Percentiles rank a stretch among this genome's conserved stretches.
phyloP scores from a whole-genome alignment of 768 basidiomycete genomes.

The Russula compacta region DNA sequence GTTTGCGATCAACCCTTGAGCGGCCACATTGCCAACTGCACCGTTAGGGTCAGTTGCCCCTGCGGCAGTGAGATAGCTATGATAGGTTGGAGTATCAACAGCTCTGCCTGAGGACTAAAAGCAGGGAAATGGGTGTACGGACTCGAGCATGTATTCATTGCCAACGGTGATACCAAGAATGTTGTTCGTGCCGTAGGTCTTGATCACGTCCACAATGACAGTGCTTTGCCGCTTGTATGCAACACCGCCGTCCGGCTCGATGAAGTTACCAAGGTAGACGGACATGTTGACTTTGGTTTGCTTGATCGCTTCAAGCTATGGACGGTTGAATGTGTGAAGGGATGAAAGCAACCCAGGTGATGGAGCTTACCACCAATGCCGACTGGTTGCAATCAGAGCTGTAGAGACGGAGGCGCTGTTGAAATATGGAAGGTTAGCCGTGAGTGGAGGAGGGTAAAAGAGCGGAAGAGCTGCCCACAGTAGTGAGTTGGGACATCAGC shows the following conservation, averaged over 20 bases:
- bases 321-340: not conserved
- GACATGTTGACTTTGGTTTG: slow-evolving; percentile 82
- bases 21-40: slow-evolving; percentile 50
- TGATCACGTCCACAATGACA: slow-evolving; percentile 54
- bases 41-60: slow-evolving; percentile 47
- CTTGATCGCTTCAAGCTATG: slow-evolving; percentile 75
- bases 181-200: slow-evolving; percentile 68
- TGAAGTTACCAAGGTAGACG: slow-evolving; percentile 71
- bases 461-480: slow-evolving; percentile 23
- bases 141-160: slow-evolving; percentile 86
- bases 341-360: not conserved
- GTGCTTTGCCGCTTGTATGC: slow-evolving; percentile 70
- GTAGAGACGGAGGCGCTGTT: slow-evolving; percentile 65
- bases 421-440: not conserved
- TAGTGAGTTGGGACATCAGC: slow-evolving; percentile 82
- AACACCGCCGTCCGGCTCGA: slow-evolving; percentile 47
- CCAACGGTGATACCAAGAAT: slow-evolving; percentile 83
- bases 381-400: slow-evolving; percentile 84
- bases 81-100: not conserved
- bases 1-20: slow-evolving; percentile 49
- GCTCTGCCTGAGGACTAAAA: not conserved
- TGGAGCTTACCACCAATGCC: slow-evolving; percentile 51
- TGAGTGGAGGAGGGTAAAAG: not conserved
- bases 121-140: slow-evolving; percentile 18
- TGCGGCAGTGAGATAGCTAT: slow-evolving; percentile 49